Conservation (phyloP, 163 green algal species). For the Botryococcus braunii region DNA sequence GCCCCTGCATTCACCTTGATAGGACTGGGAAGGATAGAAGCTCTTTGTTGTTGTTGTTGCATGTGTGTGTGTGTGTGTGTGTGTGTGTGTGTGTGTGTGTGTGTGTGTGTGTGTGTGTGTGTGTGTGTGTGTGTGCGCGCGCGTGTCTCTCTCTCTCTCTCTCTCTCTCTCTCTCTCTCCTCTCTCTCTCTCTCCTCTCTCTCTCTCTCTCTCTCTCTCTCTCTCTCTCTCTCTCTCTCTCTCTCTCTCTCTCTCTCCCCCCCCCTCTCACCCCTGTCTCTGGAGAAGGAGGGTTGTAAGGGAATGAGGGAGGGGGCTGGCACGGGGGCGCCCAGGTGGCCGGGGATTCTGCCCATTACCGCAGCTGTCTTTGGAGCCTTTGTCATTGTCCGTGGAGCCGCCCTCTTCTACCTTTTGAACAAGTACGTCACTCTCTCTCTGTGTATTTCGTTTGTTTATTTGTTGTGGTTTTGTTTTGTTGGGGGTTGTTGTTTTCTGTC, state of each 20-base stretch:
- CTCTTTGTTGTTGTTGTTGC: neutral
- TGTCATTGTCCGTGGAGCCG: neutral
- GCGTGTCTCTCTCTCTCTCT: too few relatives aligned
- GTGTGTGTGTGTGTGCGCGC: neutral
- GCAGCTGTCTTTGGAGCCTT: neutral
- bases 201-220: too few relatives aligned
- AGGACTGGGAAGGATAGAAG: neutral
- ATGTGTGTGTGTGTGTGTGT: neutral
- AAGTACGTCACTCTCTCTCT: conserved; percentile 2
- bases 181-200: too few relatives aligned
- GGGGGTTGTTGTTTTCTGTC: neutral
- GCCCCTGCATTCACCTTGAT: neutral
- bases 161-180: too few relatives aligned
- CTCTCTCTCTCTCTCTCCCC: too few relatives aligned
- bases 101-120: neutral
- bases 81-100: neutral
- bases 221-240: too few relatives aligned
- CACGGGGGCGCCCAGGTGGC: conserved; percentile 13
- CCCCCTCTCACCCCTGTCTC: too few relatives aligned
- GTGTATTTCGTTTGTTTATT: too few relatives aligned
- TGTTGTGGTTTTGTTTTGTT: neutral
- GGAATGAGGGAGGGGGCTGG: too few relatives aligned
- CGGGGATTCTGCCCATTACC: neutral
- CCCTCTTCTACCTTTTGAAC: conserved; percentile 1
- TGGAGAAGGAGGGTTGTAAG: too few relatives aligned